Conservation (phyloP, 169 alveolate species). For the Eimeria mitis region DNA sequence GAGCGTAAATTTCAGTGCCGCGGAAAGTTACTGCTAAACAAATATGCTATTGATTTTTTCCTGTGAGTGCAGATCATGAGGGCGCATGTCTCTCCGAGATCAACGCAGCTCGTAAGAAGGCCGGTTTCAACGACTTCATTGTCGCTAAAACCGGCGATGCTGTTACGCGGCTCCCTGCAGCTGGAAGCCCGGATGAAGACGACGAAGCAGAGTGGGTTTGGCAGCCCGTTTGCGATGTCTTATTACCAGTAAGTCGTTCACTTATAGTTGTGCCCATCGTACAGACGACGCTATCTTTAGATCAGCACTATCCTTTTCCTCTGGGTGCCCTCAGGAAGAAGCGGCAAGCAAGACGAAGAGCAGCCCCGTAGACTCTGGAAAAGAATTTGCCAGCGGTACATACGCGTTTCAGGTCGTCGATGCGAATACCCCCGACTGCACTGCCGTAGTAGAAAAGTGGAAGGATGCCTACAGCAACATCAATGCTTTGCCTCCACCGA, state of each 20-base stretch:
- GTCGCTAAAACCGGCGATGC: neutral
- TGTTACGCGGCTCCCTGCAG: neutral
- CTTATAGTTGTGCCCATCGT: no score
- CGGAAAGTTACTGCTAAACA: neutral
- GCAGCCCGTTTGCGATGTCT: neutral
- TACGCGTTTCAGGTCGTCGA: conserved; percentile 24
- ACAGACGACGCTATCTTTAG: neutral
- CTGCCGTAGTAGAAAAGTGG: neutral
- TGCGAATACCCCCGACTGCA: neutral
- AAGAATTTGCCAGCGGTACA: neutral
- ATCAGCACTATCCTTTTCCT: neutral
- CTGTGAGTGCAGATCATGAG: neutral
- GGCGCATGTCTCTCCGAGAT: neutral
- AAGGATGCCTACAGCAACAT: conserved; percentile 14
- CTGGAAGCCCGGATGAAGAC: neutral
- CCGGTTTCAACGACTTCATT: neutral
- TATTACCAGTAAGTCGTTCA: neutral
- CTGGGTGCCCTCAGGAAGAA: neutral
- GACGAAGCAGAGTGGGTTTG: neutral
- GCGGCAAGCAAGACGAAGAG: neutral
- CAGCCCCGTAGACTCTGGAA: no score
- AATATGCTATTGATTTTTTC: neutral
- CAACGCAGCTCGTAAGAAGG: neutral
- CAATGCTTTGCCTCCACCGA: conserved; percentile 10
- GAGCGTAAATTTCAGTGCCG: no score